Evolutionary conservation across 768 basidiomycete genomes (phyloP), one percentile per base, ranked within the genome.

Genomic region (Hortiboletus campestris): DNA sequence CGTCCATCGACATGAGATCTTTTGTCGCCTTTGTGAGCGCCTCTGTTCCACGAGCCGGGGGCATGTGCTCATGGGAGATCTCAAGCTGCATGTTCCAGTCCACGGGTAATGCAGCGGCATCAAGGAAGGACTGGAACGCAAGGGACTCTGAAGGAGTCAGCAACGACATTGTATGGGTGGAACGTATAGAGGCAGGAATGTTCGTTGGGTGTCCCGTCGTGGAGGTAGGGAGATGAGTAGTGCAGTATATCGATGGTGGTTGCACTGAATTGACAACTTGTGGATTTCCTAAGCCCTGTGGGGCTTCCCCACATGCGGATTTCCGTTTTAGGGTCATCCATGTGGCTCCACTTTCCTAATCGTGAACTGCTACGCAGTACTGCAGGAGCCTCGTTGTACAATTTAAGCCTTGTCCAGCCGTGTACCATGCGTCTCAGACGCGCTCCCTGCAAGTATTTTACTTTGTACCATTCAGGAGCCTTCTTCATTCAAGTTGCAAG

Each of bases 11-110:
- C 84, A 93, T 90, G 42, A 93, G 81, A 69, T 91, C 88, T 70
- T 88, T 90, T 0, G 90, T 92, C 0, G 89, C 89, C 71, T 86
- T 88, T 50, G 86, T 74, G 51, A 93, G 79, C 2, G 84, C 84
- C 51, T 88, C 84, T 54, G 76, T 83, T 56, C 82, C 83, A 53
- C 74, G 81, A 49, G 79, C 70, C 12, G 80, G 78, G 35, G 78
- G 75, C 61, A 81, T 71, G 56, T 81, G 78, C 47, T 82, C 77
- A 44, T 76, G 74, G 25, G 56, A 74, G 56, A 56, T 67, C 53
- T 61, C 67, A 28, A 59, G 73, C 57, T 64, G 74, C 57, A 76
- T 66, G 47, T 72, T 71, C 83, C 83, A 85, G 67, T 83, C 82
- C 28, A 75, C 63, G 1, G 79, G 66, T 32, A 72, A 69, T 35